These are phyloP conservation scores for Akanthomyces uredinophilus DNA, from an alignment of 2,329 filamentous ascomycete genomes.

Conservation along the genomic window DNA sequence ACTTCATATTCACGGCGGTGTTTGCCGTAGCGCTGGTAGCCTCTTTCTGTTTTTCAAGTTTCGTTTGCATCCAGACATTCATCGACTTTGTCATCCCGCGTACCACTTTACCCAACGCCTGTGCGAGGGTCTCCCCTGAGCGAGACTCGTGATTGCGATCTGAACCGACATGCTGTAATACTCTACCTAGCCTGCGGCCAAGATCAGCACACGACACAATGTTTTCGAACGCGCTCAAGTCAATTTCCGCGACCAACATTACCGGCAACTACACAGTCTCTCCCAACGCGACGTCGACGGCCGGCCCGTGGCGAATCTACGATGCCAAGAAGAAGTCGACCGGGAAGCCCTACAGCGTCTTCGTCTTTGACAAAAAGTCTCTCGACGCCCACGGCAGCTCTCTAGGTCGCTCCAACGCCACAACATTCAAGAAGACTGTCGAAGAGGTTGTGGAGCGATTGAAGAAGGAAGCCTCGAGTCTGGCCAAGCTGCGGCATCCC, in stretches of 20 bases:
- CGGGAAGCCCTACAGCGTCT: slow-evolving; percentile 82
- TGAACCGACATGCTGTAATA: slow-evolving; percentile 14
- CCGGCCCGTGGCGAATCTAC: slow-evolving; percentile 95
- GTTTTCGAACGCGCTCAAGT: slow-evolving; percentile 92
- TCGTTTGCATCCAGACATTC: not conserved
- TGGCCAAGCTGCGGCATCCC: slow-evolving; percentile 85
- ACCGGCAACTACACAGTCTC: slow-evolving; percentile 84
- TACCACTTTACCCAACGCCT: not conserved
- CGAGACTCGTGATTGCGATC: slow-evolving; percentile 10
- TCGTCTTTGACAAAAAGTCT: slow-evolving; percentile 87
- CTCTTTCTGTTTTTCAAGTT: not conserved
- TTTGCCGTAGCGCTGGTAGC: not conserved
- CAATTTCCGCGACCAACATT: slow-evolving; percentile 86
- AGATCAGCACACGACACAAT: slow-evolving; percentile 47
- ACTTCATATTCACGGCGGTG: not conserved
- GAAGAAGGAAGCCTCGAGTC: slow-evolving; percentile 83
- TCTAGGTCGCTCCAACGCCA: slow-evolving; percentile 41
- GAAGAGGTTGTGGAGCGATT: slow-evolving; percentile 89
- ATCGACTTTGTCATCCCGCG: not conserved
- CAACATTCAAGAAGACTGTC: slow-evolving; percentile 70
- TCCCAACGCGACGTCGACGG: slow-evolving; percentile 66
- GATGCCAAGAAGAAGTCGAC: slow-evolving; percentile 96
- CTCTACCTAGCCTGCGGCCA: not conserved
- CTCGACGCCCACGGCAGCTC: slow-evolving; percentile 56
- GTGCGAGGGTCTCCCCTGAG: slow-evolving; percentile 5